Evolutionary conservation across 2,329 filamentous ascomycete species (phyloP), one percentile per base, ranked within the genome.

Genomic region (Alternaria angustiovoidea): DNA sequence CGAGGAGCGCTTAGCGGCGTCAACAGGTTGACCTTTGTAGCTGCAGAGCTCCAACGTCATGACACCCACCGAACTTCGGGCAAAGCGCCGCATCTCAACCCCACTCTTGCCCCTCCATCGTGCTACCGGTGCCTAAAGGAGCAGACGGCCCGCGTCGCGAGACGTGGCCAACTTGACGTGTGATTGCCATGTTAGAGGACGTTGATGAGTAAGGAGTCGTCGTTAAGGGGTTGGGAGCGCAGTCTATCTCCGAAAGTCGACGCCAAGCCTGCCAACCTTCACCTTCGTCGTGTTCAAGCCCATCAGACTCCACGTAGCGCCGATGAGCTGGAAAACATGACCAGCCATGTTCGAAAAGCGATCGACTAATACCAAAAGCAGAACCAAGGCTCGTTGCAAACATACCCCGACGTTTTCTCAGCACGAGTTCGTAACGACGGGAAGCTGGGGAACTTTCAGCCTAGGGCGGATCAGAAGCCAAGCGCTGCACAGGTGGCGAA

Each of bases 31-130:
- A 39, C 36, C 24, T 54, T 53, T 36, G 32, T 49, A 49, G 41
- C 24, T 43, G 39, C 38, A 39, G 36, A 58, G 55, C 62, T 49
- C 44, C 59, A 62, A 65, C 64, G 65, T 66, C 64, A 68, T 66
- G 55, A 57, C 54, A 30, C 32, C 41, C 32, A 42, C 43, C 54
- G 36, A 51, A 51, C 41, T 54, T 43, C 57, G 57, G 58, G 32
- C 22, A 59, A 44, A 44, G 42, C 24, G 38, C 54, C 44, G 34
- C 51, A 54, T 56, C 44, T 51, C 39, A 51, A 68, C 65, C 65
- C 65, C 65, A 68, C 65, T 66, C 59, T 66, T 63, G 62, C 55
- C 42, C 39, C 47, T 46, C 56, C 43, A 26, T 38, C 22, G 9
- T 39, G 36, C 30, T 43, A n/a, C 56, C 59, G 59, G 59, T 56